Percentiles rank a stretch among this genome's conserved stretches.
Evolutionary conservation across 2,329 filamentous ascomycete species (phyloP).

Genomic region (Sclerotinia borealis): DNA sequence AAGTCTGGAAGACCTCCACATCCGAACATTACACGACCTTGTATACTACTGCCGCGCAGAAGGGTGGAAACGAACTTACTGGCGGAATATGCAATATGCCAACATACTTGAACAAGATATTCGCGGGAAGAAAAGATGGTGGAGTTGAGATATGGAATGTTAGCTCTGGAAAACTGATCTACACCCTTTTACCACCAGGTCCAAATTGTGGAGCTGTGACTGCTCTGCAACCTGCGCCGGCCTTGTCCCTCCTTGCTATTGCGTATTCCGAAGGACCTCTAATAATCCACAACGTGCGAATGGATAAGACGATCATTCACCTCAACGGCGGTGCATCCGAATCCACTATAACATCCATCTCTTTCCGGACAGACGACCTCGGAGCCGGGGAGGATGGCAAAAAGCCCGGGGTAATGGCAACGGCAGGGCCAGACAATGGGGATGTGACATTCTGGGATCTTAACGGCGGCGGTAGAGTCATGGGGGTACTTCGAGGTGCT

Average conservation of each 20-base stretch:
- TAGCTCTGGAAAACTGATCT: constrained; percentile 83
- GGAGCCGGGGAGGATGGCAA: constrained; percentile 85
- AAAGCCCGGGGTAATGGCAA: constrained; percentile 89
- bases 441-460: constrained; percentile 97
- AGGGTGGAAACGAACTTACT: constrained; percentile 63
- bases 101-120: constrained; percentile 93
- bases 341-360: constrained; percentile 70
- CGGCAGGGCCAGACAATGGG: constrained; percentile 68
- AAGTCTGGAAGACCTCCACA: constrained; percentile 81
- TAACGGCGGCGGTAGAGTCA: constrained; percentile 79
- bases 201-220: constrained; percentile 75
- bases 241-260: constrained; percentile 78
- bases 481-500: constrained; percentile 79
- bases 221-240: constrained; percentile 76
- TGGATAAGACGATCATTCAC: constrained; percentile 66
- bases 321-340: constrained; percentile 61
- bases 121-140: constrained; percentile 81
- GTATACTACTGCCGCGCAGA: constrained; percentile 46
- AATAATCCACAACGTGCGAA: constrained; percentile 73
- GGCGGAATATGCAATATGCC: constrained; percentile 82
- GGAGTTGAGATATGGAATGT: constrained; percentile 97
- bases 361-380: constrained; percentile 82
- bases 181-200: constrained; percentile 75
- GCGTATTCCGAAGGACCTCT: constrained; percentile 77
- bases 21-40: constrained; percentile 89